Base-by-base conservation (phyloP, 2,329 filamentous ascomycete species). In the Pleurostoma richardsiae region DNA sequence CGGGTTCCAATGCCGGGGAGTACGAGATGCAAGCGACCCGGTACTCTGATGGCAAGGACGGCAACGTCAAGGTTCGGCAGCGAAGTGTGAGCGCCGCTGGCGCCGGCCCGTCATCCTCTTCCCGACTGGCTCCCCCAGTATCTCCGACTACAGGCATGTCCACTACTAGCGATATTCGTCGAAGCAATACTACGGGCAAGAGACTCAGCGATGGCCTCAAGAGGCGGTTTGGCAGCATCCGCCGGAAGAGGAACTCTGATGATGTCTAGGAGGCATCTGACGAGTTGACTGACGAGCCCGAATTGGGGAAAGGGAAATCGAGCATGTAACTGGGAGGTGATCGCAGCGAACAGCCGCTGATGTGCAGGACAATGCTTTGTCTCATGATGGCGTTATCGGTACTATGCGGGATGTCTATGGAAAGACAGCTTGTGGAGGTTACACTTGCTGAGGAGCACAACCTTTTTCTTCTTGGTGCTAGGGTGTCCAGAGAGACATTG, bases 201-300 rank as follows among this genome's bases (percentile, higher is more conserved):
- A 63, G 65, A 30, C 44, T 80, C 6, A 65, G 71, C 10, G 73
- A 79, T 29, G 77, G 75, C 3, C 54, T 83, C 39, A 80, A 74
- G 66, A 66, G 70, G 39, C 70, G 77, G 11, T 70, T 82, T 44
- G 77, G 76, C 29, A 79, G 74, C 54, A 56, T 82, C 44, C 68
- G 74, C 41, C 66, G 67, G 45, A 75, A 69, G 62, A 72, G 67
- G 33, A 36, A 36, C 33, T 8, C 33, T 8, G 33, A 36, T n/a
- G 33, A 36, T 8, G 19, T 19, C 19, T 19, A 19, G 19, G 19
- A 19, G 19, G 19, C 19, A 19, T 19, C 19, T 19, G 19, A 19
- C 19, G 19, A 19, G 19, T 19, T 19, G 19, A 19, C 19, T 19
- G 19, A 19, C 19, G 19, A 19, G 19, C 19, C 19, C 19, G 19